phyloP scores from a whole-genome alignment of 148 eudicot species.

The Spergularia marina region DNA sequence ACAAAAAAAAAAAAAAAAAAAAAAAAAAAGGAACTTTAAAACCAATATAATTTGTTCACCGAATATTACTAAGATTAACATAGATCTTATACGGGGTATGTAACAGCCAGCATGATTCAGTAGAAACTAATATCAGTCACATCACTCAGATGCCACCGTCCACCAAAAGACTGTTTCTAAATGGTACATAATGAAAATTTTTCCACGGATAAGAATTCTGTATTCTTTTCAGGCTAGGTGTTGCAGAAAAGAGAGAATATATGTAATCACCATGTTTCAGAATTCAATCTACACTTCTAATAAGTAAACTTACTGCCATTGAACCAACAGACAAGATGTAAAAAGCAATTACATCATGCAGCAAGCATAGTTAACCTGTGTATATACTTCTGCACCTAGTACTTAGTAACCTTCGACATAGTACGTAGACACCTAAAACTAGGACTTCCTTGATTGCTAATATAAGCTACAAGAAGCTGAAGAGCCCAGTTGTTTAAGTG shows the following conservation, averaged over 20 bases:
- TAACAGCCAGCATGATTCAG: too few species aligned
- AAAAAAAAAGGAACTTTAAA: too few species aligned
- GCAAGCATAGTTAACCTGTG: conserved; percentile 7
- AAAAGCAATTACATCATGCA: background rate
- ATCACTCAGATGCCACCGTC: too few species aligned
- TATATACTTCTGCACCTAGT: background rate
- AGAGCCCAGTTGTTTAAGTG: background rate
- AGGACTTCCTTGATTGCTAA: background rate
- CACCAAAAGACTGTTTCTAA: too few species aligned
- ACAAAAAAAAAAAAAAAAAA: too few species aligned
- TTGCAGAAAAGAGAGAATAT: background rate
- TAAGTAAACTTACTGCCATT: background rate
- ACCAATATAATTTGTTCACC: too few species aligned
- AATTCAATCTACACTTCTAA: background rate
- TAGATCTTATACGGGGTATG: too few species aligned
- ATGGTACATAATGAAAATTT: too few species aligned
- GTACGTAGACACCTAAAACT: background rate
- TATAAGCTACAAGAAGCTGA: background rate
- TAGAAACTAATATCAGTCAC: too few species aligned
- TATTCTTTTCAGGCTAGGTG: background rate
- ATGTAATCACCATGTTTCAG: background rate
- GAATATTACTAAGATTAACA: too few species aligned
- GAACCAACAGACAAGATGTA: background rate
- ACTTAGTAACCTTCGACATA: background rate
- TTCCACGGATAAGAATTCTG: background rate